phyloP scores from a whole-genome alignment of 768 basidiomycete genomes.

The Russula sp. region DNA sequence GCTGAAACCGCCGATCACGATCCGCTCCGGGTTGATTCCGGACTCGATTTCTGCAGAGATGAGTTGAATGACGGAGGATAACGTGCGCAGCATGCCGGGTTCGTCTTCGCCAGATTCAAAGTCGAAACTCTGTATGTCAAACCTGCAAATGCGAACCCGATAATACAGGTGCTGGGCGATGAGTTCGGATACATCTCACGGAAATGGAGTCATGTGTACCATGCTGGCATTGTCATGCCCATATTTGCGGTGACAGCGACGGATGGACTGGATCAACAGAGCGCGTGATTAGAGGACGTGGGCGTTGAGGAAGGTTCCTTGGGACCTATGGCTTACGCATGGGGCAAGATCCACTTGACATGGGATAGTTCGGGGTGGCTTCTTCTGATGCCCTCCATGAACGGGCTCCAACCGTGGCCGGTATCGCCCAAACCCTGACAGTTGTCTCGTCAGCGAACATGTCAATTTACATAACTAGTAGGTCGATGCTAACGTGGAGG shows the following conservation, averaged over 20 bases:
- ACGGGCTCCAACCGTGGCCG: conserved; percentile 70
- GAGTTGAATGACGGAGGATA: conserved; percentile 58
- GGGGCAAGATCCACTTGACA: conserved; percentile 88
- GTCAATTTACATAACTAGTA: background rate
- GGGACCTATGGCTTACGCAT: conserved; percentile 53
- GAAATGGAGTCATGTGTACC: conserved; percentile 42
- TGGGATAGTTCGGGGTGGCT: conserved; percentile 55
- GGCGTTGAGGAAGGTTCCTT: conserved; percentile 7
- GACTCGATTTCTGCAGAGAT: conserved; percentile 71
- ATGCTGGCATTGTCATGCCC: conserved; percentile 72
- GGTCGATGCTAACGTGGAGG: conserved; percentile 64
- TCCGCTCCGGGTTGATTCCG: conserved; percentile 64
- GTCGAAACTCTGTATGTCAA: conserved; percentile 69
- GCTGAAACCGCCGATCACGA: conserved; percentile 86
- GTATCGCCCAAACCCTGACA: conserved; percentile 71
- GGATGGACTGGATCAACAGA: conserved; percentile 22
- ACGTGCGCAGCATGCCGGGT: conserved; percentile 65
- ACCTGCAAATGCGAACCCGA: conserved; percentile 47
- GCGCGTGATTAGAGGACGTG: background rate
- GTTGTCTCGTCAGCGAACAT: conserved; percentile 11
- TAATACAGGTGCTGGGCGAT: background rate
- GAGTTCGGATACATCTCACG: background rate
- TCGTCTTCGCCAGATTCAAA: conserved; percentile 68
- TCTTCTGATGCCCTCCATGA: conserved; percentile 64
- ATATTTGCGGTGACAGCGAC: conserved; percentile 68